Evolutionary conservation across 352 stramenopile species (phyloP), one percentile per base, ranked within the genome.

Genomic region (Pythium rhizo-oryzae): DNA sequence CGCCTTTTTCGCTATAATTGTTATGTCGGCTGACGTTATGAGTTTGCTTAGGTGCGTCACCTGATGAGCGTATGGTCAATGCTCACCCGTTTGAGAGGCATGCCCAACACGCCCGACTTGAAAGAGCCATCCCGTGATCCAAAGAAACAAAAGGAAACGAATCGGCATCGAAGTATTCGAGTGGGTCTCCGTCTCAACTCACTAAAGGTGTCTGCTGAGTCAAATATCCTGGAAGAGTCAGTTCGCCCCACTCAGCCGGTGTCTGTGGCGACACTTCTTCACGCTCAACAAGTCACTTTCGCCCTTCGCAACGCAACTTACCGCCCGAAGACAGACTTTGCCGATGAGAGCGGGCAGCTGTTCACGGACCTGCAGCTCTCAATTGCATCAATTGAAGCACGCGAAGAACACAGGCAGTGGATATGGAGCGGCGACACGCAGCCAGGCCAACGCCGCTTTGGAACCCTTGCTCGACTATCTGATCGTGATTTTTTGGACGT

Each of bases 311-410:
- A 44, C 15, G 56, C 56, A 8, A 65, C 7, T n/a, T 71, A 57
- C 30, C 55, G 56, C 28, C 64, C 64, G n/a, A 71, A 62, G 37
- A 53, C 47, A 12, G 64, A 71, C 37, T 62, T 59, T 15, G 62
- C 47, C 16, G 49, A 61, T n/a, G 23, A 28, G 2, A 8, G 37
- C 23, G 49, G 41, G 2, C 23, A 52, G 43, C 7, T 41, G 0
- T 71, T 65, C 49, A 71, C 47, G 25, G 64, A 71, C 21, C 2
- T 65, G 1, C 64, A 71, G 41, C 35, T 71, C 18, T 71, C 64
- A 18, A 54, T 71, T 44, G 37, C 39, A 16, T 51, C 30, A 18
- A 7, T 71, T 12, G 56, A 51, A 23, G 64, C 56, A 12, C 25
- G 24, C 25, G 47, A 71, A 65, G 37, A 50, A 8, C 57, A 71